These are phyloP conservation scores for Glutinoglossum americanum DNA, from an alignment of 495 filamentous ascomycete genomes.

Conservation along the genomic window DNA sequence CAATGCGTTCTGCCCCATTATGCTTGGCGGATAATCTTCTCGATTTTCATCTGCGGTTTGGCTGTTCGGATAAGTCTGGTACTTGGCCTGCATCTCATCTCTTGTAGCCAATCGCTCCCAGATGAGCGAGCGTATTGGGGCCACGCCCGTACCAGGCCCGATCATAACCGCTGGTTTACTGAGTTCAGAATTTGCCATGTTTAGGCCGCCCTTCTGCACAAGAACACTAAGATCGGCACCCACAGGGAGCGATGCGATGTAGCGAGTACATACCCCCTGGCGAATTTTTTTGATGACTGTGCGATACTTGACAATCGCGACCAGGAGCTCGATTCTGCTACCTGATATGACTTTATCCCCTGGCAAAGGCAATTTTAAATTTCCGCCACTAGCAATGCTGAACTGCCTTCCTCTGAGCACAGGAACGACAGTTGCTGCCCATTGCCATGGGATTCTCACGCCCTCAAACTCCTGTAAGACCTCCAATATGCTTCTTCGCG, in stretches of 20 bases:
- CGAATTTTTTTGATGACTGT: conserved; percentile 72
- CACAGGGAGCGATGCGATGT: conserved; percentile 39
- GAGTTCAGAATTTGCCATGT: conserved; percentile 22
- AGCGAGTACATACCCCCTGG: conserved; percentile 77
- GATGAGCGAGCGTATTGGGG: conserved; percentile 63
- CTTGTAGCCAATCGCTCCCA: conserved; percentile 34
- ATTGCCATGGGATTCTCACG: conserved; percentile 60
- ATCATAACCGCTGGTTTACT: conserved; percentile 51
- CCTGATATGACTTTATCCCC: conserved; percentile 8
- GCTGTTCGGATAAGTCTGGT: conserved; percentile 14
- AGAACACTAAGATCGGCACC: conserved; percentile 36
- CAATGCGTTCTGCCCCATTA: conserved; percentile 24
- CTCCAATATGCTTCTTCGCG: conserved; percentile 77
- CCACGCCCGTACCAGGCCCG: conserved; percentile 77
- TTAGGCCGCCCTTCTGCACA: conserved; percentile 34
- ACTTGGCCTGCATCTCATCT: conserved; percentile 9
- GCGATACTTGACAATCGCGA: conserved; percentile 80
- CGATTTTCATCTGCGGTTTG: conserved; percentile 3
- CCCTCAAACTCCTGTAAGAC: conserved; percentile 74
- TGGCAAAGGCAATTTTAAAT: conserved; percentile 18
- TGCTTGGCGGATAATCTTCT: conserved; percentile 11
- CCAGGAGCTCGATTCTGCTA: conserved; percentile 48
- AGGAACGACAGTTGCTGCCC: conserved; percentile 48
- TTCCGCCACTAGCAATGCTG: conserved; percentile 62
- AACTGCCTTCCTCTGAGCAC: conserved; percentile 62